Base-by-base conservation (phyloP, 2,329 filamentous ascomycete genomes). In the Sporothrix phasma region DNA sequence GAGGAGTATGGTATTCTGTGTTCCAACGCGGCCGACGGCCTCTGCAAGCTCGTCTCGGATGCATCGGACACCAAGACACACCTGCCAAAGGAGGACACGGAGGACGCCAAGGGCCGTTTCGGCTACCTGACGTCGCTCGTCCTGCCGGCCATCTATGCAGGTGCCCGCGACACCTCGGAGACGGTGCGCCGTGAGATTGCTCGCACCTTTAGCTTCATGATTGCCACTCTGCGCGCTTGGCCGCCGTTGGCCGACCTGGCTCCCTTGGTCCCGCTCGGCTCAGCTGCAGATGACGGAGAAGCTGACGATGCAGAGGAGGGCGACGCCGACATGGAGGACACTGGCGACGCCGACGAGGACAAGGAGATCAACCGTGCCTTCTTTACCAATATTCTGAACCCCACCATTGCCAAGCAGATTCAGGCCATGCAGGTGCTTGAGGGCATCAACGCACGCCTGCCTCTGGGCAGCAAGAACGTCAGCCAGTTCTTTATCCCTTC, bases 351-450 rank as follows among this genome's bases (percentile, higher is more conserved):
- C 24, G 60, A 61, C 19, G 59, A 67, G 31, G 64, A 66, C 29
- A 37, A 58, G n/a, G 64, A 92, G 26, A 74, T 78, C 1, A 81
- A 84, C 64, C 78, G 81, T 11, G 89, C 90, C 0, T 97, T 99
- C 78, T 99, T 97, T 78, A 89, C 84, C 74, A 96, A 97, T 70
- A 86, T 97, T 51, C 79, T 97, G 41, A 92, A 94, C 71, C 93
- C 96, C 56, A 92, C 96, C 61, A 87, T 92, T 41, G 87, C 94
- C 66, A 87, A 90, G 68, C 89, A 96, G 70, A 81, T 95, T 62
- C 88, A 92, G 69, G 92, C 94, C 2, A 78, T 99, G 43, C 86
- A 89, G 65, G 82, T 90, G 64, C 79, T 99, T 13, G 86, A 89
- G 64, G 78, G 81, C 8, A 87, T 88, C 67, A 89, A 90, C 63